Percentiles rank a stretch among this genome's conserved stretches.
phyloP scores from a whole-genome alignment of 2,329 filamentous ascomycete genomes.

The Pseudocercospora pini-densiflorae region DNA sequence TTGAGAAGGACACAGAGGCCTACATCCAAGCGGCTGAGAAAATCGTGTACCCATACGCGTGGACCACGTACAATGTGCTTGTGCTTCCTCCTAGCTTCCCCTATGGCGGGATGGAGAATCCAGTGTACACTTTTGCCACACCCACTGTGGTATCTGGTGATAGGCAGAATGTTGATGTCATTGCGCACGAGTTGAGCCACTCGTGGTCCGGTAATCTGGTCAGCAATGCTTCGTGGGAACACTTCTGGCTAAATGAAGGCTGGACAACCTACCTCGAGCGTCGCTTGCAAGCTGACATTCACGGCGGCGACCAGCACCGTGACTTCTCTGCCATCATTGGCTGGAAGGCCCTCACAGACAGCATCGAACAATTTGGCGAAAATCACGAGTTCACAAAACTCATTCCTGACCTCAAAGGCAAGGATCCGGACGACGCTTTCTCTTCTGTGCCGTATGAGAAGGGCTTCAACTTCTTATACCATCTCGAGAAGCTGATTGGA shows the following conservation, averaged over 20 bases:
- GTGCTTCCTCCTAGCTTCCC: conserved; percentile 89
- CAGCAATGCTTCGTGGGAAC: conserved; percentile 78
- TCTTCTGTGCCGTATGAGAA: conserved; percentile 94
- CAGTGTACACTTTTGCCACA: conserved; percentile 92
- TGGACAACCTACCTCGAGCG: conserved; percentile 97
- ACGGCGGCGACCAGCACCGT: conserved; percentile 79
- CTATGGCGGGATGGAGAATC: conserved; percentile 78
- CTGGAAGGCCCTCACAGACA: conserved; percentile 86
- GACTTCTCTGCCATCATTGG: conserved; percentile 96
- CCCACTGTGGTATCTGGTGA: conserved; percentile 89
- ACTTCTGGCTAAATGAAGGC: conserved; percentile 74
- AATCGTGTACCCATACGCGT: conserved; percentile 83
- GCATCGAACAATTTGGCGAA: conserved; percentile 75
- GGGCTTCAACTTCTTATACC: conserved; percentile 91
- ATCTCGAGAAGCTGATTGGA: conserved; percentile 83
- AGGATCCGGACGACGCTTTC: conserved; percentile 96
- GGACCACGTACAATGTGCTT: conserved; percentile 94
- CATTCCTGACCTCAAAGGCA: conserved; percentile 81
- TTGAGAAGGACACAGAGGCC: conserved; percentile 87
- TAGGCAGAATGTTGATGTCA: conserved; percentile 88
- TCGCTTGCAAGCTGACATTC: conserved; percentile 74
- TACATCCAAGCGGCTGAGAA: conserved; percentile 86
- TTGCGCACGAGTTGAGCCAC: conserved; percentile 80
- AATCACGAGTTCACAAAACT: conserved; percentile 95
- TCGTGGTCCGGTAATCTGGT: conserved; percentile 91